These are phyloP conservation scores for Coelastrella sp. DNA, from an alignment of 139 green algal species.

Conservation along the genomic window DNA sequence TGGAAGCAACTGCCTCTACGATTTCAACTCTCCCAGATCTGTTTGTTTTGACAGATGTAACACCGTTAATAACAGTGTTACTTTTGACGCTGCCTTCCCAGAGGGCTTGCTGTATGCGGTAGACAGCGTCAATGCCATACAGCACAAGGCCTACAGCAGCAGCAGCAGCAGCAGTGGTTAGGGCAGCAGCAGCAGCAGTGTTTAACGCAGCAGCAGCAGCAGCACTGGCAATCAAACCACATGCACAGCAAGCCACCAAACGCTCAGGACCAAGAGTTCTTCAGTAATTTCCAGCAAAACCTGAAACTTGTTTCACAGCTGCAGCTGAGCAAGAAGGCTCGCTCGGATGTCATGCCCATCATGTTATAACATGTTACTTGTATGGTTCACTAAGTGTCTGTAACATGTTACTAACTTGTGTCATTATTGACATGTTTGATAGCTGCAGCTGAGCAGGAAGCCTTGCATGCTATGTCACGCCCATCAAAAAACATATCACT, in stretches of 20 bases:
- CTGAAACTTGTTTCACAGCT: too few species aligned
- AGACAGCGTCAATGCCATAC: constrained; percentile 40
- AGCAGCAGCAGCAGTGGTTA: constrained; percentile 5
- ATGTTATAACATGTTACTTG: background rate
- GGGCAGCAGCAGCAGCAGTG: constrained; percentile 27
- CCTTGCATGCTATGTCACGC: too few species aligned
- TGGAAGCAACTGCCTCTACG: background rate
- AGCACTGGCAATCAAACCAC: background rate
- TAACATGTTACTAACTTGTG: too few species aligned
- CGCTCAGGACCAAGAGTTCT: too few species aligned
- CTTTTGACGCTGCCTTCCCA: constrained; percentile 8
- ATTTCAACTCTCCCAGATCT: background rate
- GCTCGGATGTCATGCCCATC: background rate
- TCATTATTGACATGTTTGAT: too few species aligned
- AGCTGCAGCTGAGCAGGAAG: too few species aligned
- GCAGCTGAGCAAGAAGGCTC: too few species aligned
- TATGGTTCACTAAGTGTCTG: too few species aligned
- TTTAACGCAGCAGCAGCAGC: background rate
- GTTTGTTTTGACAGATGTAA: background rate
- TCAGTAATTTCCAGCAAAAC: too few species aligned
- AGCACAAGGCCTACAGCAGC: constrained; percentile 34
- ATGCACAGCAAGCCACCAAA: too few species aligned
- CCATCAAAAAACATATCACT: too few species aligned
- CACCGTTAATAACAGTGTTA: background rate
- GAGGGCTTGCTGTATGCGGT: constrained; percentile 18